phyloP scores from a whole-genome alignment of 208 protist genomes.

The Trypanosoma rangeli region DNA sequence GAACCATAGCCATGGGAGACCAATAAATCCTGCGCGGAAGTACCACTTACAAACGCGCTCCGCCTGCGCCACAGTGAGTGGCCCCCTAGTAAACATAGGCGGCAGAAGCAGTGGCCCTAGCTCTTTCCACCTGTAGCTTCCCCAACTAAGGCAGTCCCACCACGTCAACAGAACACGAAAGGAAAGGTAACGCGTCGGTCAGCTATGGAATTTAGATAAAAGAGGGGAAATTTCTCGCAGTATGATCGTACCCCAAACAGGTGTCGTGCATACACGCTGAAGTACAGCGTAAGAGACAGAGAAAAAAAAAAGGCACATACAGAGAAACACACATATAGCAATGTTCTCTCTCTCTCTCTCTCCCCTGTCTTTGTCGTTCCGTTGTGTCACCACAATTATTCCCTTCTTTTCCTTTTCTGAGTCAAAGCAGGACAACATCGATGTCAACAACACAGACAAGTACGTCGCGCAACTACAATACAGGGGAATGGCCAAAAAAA shows the following conservation, averaged over 20 bases:
- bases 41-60: constrained; percentile 39
- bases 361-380: background rate
- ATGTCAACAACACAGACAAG: background rate
- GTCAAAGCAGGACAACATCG: background rate
- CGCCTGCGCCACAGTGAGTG: constrained; percentile 24
- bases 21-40: constrained; percentile 40
- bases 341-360: background rate
- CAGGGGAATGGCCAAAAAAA: background rate
- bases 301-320: background rate
- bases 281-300: background rate
- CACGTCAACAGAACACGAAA: background rate
- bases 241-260: background rate
- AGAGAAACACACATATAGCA: background rate
- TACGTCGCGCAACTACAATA: background rate
- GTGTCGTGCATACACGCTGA: background rate
- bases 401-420: background rate
- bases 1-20: constrained; percentile 46
- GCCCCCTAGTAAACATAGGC: constrained; percentile 32
- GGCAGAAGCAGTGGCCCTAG: background rate
- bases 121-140: background rate
- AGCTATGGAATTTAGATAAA: background rate
- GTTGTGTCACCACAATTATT: background rate
- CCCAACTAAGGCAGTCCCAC: background rate
- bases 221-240: background rate
- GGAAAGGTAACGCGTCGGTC: background rate